These are phyloP conservation scores for Triticum aestivum DNA, from an alignment of 176 grass and related monocot genomes.

Conservation along the genomic window DNA sequence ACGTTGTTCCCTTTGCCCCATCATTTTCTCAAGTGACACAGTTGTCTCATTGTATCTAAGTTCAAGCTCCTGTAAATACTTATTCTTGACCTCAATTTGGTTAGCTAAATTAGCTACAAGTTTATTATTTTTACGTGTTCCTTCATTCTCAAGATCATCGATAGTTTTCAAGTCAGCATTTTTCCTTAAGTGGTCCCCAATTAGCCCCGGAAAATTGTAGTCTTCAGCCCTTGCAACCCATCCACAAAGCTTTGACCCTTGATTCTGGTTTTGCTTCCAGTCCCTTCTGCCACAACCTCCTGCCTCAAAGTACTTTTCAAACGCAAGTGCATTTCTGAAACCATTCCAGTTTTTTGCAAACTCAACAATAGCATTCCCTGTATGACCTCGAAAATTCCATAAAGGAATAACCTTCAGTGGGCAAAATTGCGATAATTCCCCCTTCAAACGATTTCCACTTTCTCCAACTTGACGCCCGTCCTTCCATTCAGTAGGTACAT, in stretches of 20 bases:
- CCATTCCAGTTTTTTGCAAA: conserved; percentile 74
- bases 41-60: conserved; percentile 16
- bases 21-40: conserved; percentile 9
- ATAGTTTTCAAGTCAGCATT: conserved; percentile 23
- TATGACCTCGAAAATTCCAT: conserved; percentile 63
- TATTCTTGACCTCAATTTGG: conserved; percentile 9
- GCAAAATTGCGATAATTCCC: conserved; percentile 42
- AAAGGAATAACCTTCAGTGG: conserved; percentile 59
- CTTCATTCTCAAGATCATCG: conserved; percentile 10
- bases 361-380: conserved; percentile 69
- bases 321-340: conserved; percentile 35
- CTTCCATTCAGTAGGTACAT: conserved; percentile 63
- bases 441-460: conserved; percentile 65
- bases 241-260: conserved; percentile 11
- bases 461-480: conserved; percentile 50
- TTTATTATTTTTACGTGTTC: not conserved
- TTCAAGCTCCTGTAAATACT: conserved; percentile 15
- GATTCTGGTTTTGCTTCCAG: not conserved
- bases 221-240: conserved; percentile 18
- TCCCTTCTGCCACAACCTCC: not conserved
- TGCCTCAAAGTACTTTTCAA: conserved; percentile 1
- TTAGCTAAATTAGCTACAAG: conserved; percentile 17
- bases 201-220: not conserved
- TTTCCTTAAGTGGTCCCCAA: conserved; percentile 9
- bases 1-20: conserved; percentile 18